A percentile compares a stretch with the other conserved stretches of the same genome.
phyloP scores from a whole-genome alignment of 2,329 filamentous ascomycete species.

The Pseudonectria buxi region DNA sequence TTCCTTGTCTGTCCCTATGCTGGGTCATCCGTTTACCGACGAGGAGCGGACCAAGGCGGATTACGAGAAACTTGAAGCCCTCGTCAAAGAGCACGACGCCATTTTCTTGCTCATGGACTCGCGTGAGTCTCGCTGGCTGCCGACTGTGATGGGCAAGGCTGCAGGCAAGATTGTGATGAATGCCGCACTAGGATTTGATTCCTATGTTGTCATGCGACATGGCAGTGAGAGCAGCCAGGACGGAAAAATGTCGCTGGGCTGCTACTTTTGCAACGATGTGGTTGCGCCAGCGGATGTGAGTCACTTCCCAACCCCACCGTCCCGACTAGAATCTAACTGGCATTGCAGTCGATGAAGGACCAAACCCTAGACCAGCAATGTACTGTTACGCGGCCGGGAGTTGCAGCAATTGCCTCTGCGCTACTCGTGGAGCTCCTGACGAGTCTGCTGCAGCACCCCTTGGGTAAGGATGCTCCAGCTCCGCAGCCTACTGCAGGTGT shows the following conservation, averaged over 20 bases:
- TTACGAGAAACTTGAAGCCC: conserved; percentile 64
- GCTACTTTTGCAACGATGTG: conserved; percentile 98
- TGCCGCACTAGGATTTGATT: conserved; percentile 91
- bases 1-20: conserved; percentile 85
- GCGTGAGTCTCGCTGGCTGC: conserved; percentile 88
- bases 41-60: conserved; percentile 62
- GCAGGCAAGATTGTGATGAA: conserved; percentile 94
- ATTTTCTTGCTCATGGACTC: conserved; percentile 98
- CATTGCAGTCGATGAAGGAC: conserved; percentile 74
- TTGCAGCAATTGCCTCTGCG: conserved; percentile 86
- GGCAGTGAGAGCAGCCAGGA: conserved; percentile 57
- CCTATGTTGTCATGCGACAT: conserved; percentile 95
- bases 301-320: conserved; percentile 12
- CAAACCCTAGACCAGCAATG: conserved; percentile 96
- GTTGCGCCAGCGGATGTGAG: conserved; percentile 88
- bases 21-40: conserved; percentile 80
- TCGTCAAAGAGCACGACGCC: conserved; percentile 81
- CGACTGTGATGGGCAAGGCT: conserved; percentile 92
- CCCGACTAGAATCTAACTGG: conserved; percentile 1
- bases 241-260: conserved; percentile 67
- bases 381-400: conserved; percentile 88
- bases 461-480: conserved; percentile 56
- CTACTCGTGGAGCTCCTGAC: conserved; percentile 85
- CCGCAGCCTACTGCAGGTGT: conserved; percentile 36
- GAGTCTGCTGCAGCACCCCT: conserved; percentile 80